Evolutionary conservation across 2,329 filamentous ascomycete genomes (phyloP), one percentile per base, ranked within the genome.

Genomic region (Cladosporium sp.): DNA sequence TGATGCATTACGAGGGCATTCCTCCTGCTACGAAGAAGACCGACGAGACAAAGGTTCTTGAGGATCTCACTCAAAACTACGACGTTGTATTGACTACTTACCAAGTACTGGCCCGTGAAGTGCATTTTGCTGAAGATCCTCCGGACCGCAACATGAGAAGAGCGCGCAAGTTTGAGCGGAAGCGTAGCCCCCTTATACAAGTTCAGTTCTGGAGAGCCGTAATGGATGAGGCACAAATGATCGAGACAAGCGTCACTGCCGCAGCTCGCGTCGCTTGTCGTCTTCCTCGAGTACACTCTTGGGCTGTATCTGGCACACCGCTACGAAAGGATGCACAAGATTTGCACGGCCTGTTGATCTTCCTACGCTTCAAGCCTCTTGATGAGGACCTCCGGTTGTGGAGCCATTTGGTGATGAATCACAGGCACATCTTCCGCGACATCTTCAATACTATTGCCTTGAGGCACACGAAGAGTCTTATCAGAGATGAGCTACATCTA

Each of bases 231-330:
- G 73, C 92, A 0, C 93, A 99, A 63, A 95, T 96, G 86, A 84
- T 97, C 37, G 92, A 97, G 65, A 92, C 82, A 57, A 89, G 90
- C 29, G 84, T 95, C 3, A 91, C 83, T 60, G 85, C 89, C 58
- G 88, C 92, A 22, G 91, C 93, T 1, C 81, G 78, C 41, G 83
- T 96, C 12, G 90, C 90, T 30, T 82, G 84, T 36, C 73, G 86
- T 20, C 85, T 99, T 54, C 90, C 92, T 39, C 80, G 93, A 24
- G 71, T 88, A 56, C 91, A 96, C 69, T 85, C 89, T 2, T 97
- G 93, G 93, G 90, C 86, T 12, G 84, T 99, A 36, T 92, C 89
- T 0, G 93, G 89, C 37, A 99, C 93, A 1, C 93, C 93, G 0
- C 78, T 97, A 32, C 86, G 88, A 57, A 88, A 89, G 57, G 80